Evolutionary conservation across 805 yeast genomes (phyloP), one percentile per base, ranked within the genome.

Genomic region (Wickerhamomyces subpelliculosus): DNA sequence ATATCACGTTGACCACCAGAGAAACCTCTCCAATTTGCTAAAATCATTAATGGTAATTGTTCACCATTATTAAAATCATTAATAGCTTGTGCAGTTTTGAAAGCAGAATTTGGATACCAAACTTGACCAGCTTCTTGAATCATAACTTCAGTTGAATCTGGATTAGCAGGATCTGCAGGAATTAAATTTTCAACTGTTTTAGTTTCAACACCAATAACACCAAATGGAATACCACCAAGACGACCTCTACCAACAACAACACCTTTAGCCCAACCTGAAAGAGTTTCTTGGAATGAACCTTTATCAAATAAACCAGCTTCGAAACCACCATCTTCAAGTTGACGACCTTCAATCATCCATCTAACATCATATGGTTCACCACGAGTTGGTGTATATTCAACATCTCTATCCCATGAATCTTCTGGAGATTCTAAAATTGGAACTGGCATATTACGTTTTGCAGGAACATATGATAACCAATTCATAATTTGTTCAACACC

Each of bases 21-120:
- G 80, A 93, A 93, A 57, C 99, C 99, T 80, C 99, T 85, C 99
- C 99, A 93, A 77, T 93, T 93, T 43, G 98, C 98, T 52, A 93
- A 70, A 49, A 93, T 87, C 95, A 93, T 85, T 64, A 93, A 73
- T 47, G 99, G 99, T 58, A 93, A 74, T 65, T 89, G 90, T 66
- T 93, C 99, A 73, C 99, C 99, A 59, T 87, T 70, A 73, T 93
- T 93, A 78, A 93, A 93, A 61, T 93, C 98, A 49, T 82, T 83
- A 54, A 93, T 90, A 18, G 98, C 97, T 70, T 93, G 98, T 4
- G 99, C 95, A 32, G 99, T 93, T 79, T 93, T 93, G 76, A 84
- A 93, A 16, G 99, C 98, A 45, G 96, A 84, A 71, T 93, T 93
- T 54, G 99, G 99, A 70, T 89, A 86, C 99, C 99, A 93, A 50